Evolutionary conservation across 2,329 filamentous ascomycete genomes (phyloP), one percentile per base, ranked within the genome.

Genomic region (Nannizziopsis barbatae): DNA sequence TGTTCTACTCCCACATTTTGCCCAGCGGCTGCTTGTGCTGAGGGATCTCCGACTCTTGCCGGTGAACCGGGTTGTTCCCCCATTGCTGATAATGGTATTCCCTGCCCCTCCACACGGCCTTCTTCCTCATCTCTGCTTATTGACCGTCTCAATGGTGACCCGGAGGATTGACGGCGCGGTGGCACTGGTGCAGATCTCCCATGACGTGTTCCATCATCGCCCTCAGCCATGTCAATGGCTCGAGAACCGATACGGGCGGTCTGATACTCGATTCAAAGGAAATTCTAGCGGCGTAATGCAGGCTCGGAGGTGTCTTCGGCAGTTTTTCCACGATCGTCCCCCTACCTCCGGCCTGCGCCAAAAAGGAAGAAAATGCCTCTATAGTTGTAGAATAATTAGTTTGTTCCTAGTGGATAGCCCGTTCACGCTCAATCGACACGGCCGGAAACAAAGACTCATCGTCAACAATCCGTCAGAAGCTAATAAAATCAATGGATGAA

Each of bases 81-180:
- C 14, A 40, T 59, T 7, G 62, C 61, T 35, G 65, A 62, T 20
- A 75, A 64, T 15, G 75, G 60, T 47, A 65, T 68, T 51, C 68
- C 68, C 17, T 71, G 72, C 2, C 72, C 72, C 50, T 72, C 69
- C 42, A 73, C 64, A 49, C 74, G 72, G 35, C 70, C 35, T 14
- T 41, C 39, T 10, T 43, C 30, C 31, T 47, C 43, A 40, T 42
- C 43, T 12, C 14, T 31, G 20, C 18, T 41, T 38, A 40, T 47
- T n/a, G 38, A 51, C 32, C 47, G 43, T 45, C 52, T 53, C 38
- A 53, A 27, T 11, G 52, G 52, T 5, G 49, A 53, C 22, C 49
- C 42, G 12, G 52, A 53, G 6, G 52, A 48, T 14, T 45, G 45
- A 17, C 49, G 49, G 30, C 48, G 48, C n/a, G 51, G 33, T 14